Evolutionary conservation across 495 filamentous ascomycete species (phyloP), one percentile per base, ranked within the genome.

Genomic region (Daldinia childiae): DNA sequence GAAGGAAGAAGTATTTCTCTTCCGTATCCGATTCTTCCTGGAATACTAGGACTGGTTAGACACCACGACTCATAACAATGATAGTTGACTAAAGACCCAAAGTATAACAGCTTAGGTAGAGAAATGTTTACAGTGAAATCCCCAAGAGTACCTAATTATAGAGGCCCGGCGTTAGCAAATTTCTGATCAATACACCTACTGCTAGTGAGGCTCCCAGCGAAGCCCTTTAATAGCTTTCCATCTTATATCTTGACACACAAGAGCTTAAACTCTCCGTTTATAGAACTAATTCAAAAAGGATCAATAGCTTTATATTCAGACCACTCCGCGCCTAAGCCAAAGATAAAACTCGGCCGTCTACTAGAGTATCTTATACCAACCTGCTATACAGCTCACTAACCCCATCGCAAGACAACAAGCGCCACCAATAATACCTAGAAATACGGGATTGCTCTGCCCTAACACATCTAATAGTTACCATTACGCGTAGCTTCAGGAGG

Each of bases 231-330:
- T 29, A 6, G 27, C 27, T 29, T 29, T 29, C 27, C 27, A 6
- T 5, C 3, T 5, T 29, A 29, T 29, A 29, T 6, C 27, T 29
- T 6, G 27, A 3, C 27, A 6, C 8, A 14, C 34, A 36, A 36
- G 34, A 36, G 5, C 39, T 1, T 8, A 41, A 7, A n/a, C 15
- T 41, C 15, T 6, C n/a, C n/a, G 6, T n/a, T 2, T n/a, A 3
- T 17, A 41, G 5, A 41, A 41, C 6, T 3, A 9, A 6, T 0
- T 17, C 1, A 8, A 15, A 17, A 41, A 17, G 15, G 36, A 11
- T 24, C 24, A 11, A 34, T 56, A 30, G 36, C 52, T 54, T 59
- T 27, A 45, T 52, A 58, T 64, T 64, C 43, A 54, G 55, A 38
- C 51, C 52, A 17, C n/a, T 48, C n/a, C 4, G 27, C 39, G 66